phyloP scores from a whole-genome alignment of 1,284 basidiomycete genomes.

The Anthracocystis setariae region DNA sequence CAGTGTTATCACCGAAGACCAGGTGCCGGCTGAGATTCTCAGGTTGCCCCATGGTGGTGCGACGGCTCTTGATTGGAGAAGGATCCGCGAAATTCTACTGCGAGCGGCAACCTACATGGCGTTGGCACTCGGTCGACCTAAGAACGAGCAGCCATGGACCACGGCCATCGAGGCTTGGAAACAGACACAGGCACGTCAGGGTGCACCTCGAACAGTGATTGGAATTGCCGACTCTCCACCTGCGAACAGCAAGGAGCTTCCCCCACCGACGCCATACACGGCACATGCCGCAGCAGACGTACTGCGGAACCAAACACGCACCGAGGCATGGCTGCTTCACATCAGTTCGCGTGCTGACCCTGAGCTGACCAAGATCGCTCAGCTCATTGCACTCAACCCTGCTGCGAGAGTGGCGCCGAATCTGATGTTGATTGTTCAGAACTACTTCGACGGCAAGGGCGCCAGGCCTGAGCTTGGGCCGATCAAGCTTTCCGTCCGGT shows the following conservation, averaged over 20 bases:
- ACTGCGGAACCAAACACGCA: conserved; percentile 2
- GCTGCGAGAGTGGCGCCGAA: conserved; percentile 21
- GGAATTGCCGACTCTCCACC: conserved; percentile 22
- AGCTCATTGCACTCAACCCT: conserved; percentile 22
- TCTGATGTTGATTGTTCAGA: conserved; percentile 27
- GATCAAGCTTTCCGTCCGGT: conserved; percentile 24
- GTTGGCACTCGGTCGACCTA: conserved; percentile 24
- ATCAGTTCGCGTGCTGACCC: conserved; percentile 14
- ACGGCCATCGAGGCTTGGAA: conserved; percentile 27
- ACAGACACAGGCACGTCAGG: conserved; percentile 4
- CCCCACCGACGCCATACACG: conserved; percentile 10
- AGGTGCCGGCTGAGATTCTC: conserved; percentile 32
- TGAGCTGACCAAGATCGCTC: conserved; percentile 30
- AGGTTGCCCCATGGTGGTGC: conserved; percentile 41
- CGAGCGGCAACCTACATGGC: conserved; percentile 44
- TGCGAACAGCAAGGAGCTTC: neutral
- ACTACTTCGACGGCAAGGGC: conserved; percentile 17
- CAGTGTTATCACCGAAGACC: conserved; percentile 31
- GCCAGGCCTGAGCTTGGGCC: conserved; percentile 9
- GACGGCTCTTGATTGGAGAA: conserved; percentile 28
- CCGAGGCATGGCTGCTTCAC: conserved; percentile 17
- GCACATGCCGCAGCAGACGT: conserved; percentile 12
- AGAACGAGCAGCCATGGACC: conserved; percentile 29
- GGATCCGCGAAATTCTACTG: conserved; percentile 31
- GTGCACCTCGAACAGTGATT: conserved; percentile 9